Conservation (phyloP, 106 monocot species). For the Allium sativum region DNA sequence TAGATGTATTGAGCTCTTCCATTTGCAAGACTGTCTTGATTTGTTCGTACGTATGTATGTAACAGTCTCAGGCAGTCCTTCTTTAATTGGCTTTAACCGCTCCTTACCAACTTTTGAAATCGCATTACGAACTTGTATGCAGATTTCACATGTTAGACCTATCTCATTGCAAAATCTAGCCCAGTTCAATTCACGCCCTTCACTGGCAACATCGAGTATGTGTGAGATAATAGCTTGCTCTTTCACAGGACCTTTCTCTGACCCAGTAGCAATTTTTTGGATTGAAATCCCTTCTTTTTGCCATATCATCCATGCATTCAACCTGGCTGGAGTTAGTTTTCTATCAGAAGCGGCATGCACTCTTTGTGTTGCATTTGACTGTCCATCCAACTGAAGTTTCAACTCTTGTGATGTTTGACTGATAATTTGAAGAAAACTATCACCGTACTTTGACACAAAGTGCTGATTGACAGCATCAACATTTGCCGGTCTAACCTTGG, state of each 20-base stretch:
- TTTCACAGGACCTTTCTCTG: constrained; percentile 60
- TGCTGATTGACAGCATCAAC: constrained; percentile 96
- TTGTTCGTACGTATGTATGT: constrained; percentile 46
- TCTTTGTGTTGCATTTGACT: constrained; percentile 22
- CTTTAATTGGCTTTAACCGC: constrained; percentile 84
- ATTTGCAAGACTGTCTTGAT: constrained; percentile 53
- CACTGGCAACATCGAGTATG: constrained; percentile 74
- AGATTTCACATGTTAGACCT: constrained; percentile 51
- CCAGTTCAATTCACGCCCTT: constrained; percentile 67
- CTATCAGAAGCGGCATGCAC: constrained; percentile 15
- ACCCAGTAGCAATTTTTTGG: constrained; percentile 66
- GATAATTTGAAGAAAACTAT: constrained; percentile 51
- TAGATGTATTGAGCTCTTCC: constrained; percentile 37
- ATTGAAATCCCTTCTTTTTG: constrained; percentile 48
- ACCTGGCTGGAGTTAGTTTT: constrained; percentile 50
- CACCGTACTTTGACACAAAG: constrained; percentile 45
- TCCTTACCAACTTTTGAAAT: constrained; percentile 59
- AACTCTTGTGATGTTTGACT: constrained; percentile 40
- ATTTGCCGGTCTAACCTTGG: constrained; percentile 75
- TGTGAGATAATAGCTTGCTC: constrained; percentile 60
- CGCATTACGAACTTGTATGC: constrained; percentile 35
- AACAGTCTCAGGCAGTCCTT: constrained; percentile 75
- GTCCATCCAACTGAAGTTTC: constrained; percentile 49
- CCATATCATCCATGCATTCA: constrained; percentile 88
- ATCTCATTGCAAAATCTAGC: constrained; percentile 52